These are phyloP conservation scores for Ilyonectria robusta DNA, from an alignment of 2,329 filamentous ascomycete genomes.

Conservation along the genomic window DNA sequence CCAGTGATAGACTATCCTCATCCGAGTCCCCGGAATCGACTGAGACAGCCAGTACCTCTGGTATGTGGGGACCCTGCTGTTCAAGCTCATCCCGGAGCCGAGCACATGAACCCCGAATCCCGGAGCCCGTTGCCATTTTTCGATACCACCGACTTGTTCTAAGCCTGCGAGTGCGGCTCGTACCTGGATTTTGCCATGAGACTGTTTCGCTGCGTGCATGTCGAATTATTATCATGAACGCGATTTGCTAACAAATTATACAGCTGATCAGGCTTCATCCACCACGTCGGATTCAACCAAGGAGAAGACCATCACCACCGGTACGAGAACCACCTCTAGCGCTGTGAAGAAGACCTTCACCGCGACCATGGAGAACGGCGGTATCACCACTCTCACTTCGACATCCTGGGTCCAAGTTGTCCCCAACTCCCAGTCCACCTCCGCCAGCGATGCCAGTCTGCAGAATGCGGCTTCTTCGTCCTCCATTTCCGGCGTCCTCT, in stretches of 20 bases:
- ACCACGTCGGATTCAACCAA: constrained; percentile 42
- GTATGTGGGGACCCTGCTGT: constrained; percentile 50
- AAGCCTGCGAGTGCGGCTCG: constrained; percentile 45
- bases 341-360: constrained; percentile 59
- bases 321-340: constrained; percentile 53
- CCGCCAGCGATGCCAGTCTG: constrained; percentile 50
- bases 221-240: background rate
- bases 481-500: constrained; percentile 43
- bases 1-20: constrained; percentile 26
- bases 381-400: constrained; percentile 61
- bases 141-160: constrained; percentile 3
- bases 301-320: constrained; percentile 52
- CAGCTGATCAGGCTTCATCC: constrained; percentile 36
- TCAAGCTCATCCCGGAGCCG: constrained; percentile 25
- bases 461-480: constrained; percentile 54
- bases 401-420: constrained; percentile 64
- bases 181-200: constrained; percentile 22
- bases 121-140: constrained; percentile 38
- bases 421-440: constrained; percentile 51
- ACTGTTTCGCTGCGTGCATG: constrained; percentile 16
- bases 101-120: constrained; percentile 29
- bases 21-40: constrained; percentile 31
- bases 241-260: constrained; percentile 28
- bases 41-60: constrained; percentile 41
- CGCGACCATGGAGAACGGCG: constrained; percentile 62